Evolutionary conservation across 1,284 basidiomycete species (phyloP), one percentile per base, ranked within the genome.

Genomic region (Boletellus deceptivus): DNA sequence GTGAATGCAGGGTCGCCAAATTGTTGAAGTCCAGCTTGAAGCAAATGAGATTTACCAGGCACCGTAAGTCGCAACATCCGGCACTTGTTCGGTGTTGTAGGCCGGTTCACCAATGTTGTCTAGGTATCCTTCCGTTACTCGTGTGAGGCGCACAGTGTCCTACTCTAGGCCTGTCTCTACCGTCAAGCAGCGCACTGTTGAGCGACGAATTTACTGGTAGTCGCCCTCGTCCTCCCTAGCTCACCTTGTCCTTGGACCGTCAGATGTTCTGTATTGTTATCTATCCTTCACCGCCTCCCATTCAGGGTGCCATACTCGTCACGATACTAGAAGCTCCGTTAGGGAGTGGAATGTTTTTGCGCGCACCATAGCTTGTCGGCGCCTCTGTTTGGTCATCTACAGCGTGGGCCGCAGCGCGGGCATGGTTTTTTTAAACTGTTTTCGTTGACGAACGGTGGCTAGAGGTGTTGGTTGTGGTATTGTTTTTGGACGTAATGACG

Each of bases 1-100:
- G 36, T 38, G 34, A 38, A 22, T 50, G 4, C 61, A 91, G 88
- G 88, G 88, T 50, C 83, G 88, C 50, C 85, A 88, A 71, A 77
- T 90, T 56, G 71, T 91, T 54, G 86, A 90, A 63, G 84, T 91
- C 35, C 88, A 88, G 64, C 79, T 91, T 48, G 86, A 89, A 56
- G 72, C 76, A 20, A 74, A 75, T 29, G 81, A 86, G 51, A 64
- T 87, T 52, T 86, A 84, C 75, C 72, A 85, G 53, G 81, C 84
- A 46, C 86, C 79, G 83, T 85, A 60, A 54, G 73, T 69, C 20
- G 48, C 14, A 37, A 17, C n/a, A 5, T 31, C 4, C 29, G 14
- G 6, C 20, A n/a, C 42, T 16, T n/a, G 10, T 43, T 43, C 1
- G 0, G 18, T 46, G 14, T 2, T 1, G 31, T 43, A 11, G 34